phyloP scores from a whole-genome alignment of 768 basidiomycete species.

The Leccinellum luteum region DNA sequence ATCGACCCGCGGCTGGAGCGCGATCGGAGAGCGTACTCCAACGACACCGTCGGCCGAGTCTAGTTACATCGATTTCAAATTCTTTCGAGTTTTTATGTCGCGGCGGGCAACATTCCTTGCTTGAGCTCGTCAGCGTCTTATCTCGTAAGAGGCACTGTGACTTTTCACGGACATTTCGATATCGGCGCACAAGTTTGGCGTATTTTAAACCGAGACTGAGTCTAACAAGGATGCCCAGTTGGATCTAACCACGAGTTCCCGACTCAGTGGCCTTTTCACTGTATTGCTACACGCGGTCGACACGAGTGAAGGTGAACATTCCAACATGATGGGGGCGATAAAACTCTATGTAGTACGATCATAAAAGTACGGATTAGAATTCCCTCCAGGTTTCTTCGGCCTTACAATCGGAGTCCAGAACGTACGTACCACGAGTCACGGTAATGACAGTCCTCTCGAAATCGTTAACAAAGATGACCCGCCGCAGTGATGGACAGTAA shows the following conservation, averaged over 20 bases:
- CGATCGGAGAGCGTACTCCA: neutral
- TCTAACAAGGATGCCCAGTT: too few relatives aligned
- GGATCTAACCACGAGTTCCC: too few relatives aligned
- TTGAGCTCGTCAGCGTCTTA: too few relatives aligned
- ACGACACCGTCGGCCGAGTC: neutral
- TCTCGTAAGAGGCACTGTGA: too few relatives aligned
- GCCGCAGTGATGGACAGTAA: constrained; percentile 51
- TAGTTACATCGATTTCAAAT: too few relatives aligned
- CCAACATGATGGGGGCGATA: neutral
- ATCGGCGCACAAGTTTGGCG: too few relatives aligned
- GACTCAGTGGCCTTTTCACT: too few relatives aligned
- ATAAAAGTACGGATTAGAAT: constrained; percentile 20
- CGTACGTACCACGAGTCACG: constrained; percentile 35
- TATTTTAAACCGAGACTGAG: too few relatives aligned
- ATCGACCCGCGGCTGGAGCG: constrained; percentile 6
- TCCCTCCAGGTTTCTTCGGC: constrained; percentile 34
- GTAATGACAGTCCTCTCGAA: constrained; percentile 52
- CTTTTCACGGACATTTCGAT: too few relatives aligned
- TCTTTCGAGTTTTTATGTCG: too few relatives aligned
- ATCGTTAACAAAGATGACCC: constrained; percentile 61
- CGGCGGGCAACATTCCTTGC: too few relatives aligned
- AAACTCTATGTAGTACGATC: neutral
- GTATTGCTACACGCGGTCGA: neutral
- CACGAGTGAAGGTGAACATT: constrained; percentile 13
- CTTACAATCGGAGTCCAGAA: constrained; percentile 24